Evolutionary conservation across 345 rosid genomes (phyloP).

Genomic region (Chamaenerion angustifolium): DNA sequence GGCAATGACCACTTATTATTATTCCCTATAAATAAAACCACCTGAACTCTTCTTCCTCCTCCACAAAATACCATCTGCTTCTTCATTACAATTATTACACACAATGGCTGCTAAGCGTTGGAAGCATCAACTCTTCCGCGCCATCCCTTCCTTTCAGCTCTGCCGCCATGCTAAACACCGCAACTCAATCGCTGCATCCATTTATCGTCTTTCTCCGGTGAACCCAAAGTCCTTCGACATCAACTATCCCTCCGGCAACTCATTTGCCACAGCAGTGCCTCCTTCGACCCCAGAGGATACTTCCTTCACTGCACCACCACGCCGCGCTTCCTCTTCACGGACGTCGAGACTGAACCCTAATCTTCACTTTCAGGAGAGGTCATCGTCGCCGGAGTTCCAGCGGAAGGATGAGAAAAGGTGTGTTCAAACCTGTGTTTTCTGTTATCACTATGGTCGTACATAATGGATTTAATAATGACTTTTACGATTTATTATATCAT

Average conservation of each 20-base stretch:
- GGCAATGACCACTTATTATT: no score
- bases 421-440: background rate
- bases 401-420: slow-evolving; percentile 4
- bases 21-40: background rate
- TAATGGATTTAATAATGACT: no score
- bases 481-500: no score
- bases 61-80: no score
- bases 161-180: slow-evolving; percentile 24
- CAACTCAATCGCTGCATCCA: slow-evolving; percentile 9
- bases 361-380: background rate
- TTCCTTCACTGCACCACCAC: slow-evolving; percentile 1
- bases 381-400: background rate
- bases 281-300: slow-evolving; percentile 24
- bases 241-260: slow-evolving; percentile 10
- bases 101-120: slow-evolving; percentile 25
- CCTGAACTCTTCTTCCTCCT: background rate
- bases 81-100: background rate
- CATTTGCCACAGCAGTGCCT: slow-evolving; percentile 15
- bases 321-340: background rate
- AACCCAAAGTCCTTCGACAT: slow-evolving; percentile 13
- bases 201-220: slow-evolving; percentile 12
- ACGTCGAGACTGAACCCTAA: no score
- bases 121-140: slow-evolving; percentile 27
- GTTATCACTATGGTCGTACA: no score
- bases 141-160: slow-evolving; percentile 22